Percentiles rank a stretch among this genome's conserved stretches.
Evolutionary conservation across 768 basidiomycete genomes (phyloP).

Genomic region (Tubosaeta sp.): DNA sequence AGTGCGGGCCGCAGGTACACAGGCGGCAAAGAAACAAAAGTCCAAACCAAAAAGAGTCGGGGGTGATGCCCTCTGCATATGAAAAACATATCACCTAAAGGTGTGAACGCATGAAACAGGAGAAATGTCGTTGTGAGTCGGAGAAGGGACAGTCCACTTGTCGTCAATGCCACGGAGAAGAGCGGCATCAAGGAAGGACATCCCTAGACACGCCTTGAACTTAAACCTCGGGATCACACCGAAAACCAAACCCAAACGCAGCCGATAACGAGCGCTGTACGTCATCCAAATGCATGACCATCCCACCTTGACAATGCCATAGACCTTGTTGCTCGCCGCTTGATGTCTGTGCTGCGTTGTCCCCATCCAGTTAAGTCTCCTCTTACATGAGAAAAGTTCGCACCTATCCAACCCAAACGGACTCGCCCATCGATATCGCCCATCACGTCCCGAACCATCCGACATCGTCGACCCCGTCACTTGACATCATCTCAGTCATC

Average conservation of each 20-base stretch:
- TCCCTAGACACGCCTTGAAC: too few species aligned
- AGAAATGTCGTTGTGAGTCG: too few species aligned
- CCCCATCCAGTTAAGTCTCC: background rate
- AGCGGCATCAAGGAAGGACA: too few species aligned
- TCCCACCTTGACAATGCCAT: background rate
- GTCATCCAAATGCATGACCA: background rate
- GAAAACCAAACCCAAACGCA: background rate
- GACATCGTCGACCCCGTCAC: background rate
- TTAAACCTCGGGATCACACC: background rate
- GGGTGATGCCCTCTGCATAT: too few species aligned
- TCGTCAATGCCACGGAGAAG: too few species aligned
- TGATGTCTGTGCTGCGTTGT: background rate
- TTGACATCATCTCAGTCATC: background rate
- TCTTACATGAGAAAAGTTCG: background rate
- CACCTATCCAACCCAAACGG: background rate
- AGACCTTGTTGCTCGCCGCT: background rate
- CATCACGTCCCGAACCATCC: background rate
- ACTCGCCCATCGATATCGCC: background rate
- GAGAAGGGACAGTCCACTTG: too few species aligned
- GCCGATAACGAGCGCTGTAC: background rate
- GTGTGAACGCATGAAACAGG: too few species aligned
- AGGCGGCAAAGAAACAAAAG: too few species aligned
- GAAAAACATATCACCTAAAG: too few species aligned
- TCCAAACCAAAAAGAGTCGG: too few species aligned
- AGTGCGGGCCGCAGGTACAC: too few species aligned